Percentiles rank a stretch among this genome's conserved stretches.
Conservation (phyloP, 129 eudicot species). For the Heracleum sosnowskyi region DNA sequence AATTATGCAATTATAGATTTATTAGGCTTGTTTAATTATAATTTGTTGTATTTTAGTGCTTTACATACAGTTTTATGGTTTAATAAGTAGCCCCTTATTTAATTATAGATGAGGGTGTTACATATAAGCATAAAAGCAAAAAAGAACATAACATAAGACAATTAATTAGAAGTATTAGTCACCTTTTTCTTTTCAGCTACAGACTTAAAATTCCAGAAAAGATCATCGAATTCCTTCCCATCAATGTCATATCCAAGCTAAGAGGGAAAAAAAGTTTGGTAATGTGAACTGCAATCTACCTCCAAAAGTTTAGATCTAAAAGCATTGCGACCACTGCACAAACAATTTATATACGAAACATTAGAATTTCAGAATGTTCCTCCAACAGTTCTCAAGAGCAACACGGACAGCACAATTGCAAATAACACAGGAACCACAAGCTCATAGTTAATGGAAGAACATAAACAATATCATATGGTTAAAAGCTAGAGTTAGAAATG, state of each 20-base stretch:
- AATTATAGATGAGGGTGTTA: too few species aligned
- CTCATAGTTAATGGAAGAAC: neutral
- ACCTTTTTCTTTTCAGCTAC: conserved; percentile 81
- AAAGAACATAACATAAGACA: neutral
- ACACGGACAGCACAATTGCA: neutral
- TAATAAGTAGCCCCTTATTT: too few species aligned
- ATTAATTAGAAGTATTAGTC: neutral
- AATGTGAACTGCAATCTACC: conserved; percentile 31
- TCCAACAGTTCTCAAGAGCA: neutral
- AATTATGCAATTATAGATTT: too few species aligned
- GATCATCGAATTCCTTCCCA: conserved; percentile 75
- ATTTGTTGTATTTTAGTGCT: too few species aligned
- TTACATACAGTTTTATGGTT: too few species aligned
- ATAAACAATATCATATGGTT: neutral
- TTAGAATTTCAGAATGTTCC: neutral
- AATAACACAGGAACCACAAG: neutral
- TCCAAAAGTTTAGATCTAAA: conserved; percentile 67
- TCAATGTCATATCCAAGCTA: conserved; percentile 72
- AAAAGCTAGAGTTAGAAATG: neutral
- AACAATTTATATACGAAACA: neutral
- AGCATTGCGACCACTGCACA: conserved; percentile 92
- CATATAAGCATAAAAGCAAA: neutral
- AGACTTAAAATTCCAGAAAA: conserved; percentile 73
- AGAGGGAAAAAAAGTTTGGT: conserved; percentile 7
- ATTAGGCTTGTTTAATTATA: too few species aligned